Evolutionary conservation across 139 green algal genomes (phyloP), one percentile per base, ranked within the genome.

Genomic region (Picochlorum sp.): DNA sequence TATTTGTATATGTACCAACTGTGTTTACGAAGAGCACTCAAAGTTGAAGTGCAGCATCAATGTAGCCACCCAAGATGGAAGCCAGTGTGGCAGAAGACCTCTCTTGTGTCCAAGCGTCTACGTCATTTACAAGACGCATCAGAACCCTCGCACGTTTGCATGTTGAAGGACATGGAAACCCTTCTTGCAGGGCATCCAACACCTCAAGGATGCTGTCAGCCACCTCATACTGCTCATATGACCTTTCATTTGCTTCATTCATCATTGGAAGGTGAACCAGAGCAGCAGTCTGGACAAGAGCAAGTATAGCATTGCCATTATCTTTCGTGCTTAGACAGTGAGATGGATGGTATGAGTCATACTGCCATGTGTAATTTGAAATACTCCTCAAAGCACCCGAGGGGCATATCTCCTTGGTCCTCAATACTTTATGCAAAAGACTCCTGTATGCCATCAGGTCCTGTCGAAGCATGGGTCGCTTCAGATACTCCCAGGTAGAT

Each of bases 291-390:
- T 74, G 67, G 59, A 59, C 65, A 26, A 74, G 56, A 49, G 57
- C 67, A 24, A 74, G 34, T 9, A 70, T 26, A 5, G 30, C 41
- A 28, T 9, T 14, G 20, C 57, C 67, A 1, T 60, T 57, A 23
- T 61, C 67, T 34, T 74, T 74, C n/a, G 60, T 34, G 4, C 45
- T 20, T 18, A 74, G 57, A 23, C 16, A 45, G 24, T 74, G 67
- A 38, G 54, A 54, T 14, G 67, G 49, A 15, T 37, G 61, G 20
- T 67, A 51, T 0, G 45, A 59, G 1, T 74, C 34, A 45, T 69
- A 74, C 21, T 74, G 67, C 67, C 60, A 68, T 9, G 67, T 57
- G 23, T 69, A 74, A 31, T 64, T 45, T 28, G 67, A 60, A 45
- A 74, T 45, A 37, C 56, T 47, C 45, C 67, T 60, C 14, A 74